phyloP scores from a whole-genome alignment of 2,329 filamentous ascomycete genomes.

The Trichoderma brevicompactum region DNA sequence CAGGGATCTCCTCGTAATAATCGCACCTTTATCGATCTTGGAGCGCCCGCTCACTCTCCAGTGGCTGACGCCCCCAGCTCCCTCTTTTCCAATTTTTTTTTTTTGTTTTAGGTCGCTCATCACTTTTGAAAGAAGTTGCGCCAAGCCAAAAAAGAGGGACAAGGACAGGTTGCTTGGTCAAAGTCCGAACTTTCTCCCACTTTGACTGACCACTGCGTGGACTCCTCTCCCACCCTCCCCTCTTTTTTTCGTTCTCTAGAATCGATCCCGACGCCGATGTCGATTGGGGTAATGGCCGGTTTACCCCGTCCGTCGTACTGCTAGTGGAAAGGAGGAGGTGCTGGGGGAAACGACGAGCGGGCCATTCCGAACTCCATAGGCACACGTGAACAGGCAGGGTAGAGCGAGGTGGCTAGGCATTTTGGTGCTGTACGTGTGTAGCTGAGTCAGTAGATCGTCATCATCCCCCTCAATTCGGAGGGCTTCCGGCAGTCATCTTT shows the following conservation, averaged over 20 bases:
- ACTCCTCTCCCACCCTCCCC: neutral
- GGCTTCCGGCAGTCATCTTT: too few species aligned
- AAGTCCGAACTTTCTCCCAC: neutral
- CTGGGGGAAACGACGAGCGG: conserved; percentile 3
- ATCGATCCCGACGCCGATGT: conserved; percentile 15
- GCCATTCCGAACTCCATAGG: conserved; percentile 14
- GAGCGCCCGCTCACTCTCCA: neutral
- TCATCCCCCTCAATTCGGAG: too few species aligned
- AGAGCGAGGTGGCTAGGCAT: too few species aligned
- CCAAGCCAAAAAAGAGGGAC: neutral
- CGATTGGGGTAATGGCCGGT: conserved; percentile 7
- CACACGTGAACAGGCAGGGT: conserved; percentile 24
- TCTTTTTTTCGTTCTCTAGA: neutral
- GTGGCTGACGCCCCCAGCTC: neutral
- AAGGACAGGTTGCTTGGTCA: neutral
- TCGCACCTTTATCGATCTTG: neutral
- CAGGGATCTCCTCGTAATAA: neutral
- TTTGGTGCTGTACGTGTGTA: too few species aligned
- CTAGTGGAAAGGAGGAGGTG: conserved; percentile 16
- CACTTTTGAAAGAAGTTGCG: neutral
- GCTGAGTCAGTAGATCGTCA: too few species aligned
- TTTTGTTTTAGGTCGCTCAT: neutral
- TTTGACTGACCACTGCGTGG: neutral
- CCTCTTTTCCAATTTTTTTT: too few species aligned
- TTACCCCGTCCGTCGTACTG: conserved; percentile 11